Evolutionary conservation across 345 rosid species (phyloP).

Genomic region (Camelina laxa): DNA sequence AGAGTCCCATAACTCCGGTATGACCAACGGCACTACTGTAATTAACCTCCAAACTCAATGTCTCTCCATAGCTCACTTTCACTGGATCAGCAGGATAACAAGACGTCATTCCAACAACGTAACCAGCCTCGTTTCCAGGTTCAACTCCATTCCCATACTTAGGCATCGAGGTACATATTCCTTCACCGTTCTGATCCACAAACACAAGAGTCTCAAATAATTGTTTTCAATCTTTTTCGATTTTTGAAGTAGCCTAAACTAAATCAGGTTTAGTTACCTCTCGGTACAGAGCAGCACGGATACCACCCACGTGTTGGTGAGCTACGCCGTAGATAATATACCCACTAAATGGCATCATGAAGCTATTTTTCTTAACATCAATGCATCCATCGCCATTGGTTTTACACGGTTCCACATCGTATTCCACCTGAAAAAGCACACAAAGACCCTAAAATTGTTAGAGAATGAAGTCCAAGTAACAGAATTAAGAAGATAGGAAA

Average conservation of each 20-base stretch:
- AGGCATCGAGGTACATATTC: conserved; percentile 62
- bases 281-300: conserved; percentile 69
- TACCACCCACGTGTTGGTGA: conserved; percentile 81
- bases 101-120: conserved; percentile 89
- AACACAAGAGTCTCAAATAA: conserved; percentile 7
- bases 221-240: conserved; percentile 12
- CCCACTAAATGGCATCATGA: conserved; percentile 70
- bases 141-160: conserved; percentile 73
- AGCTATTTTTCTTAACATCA: conserved; percentile 55
- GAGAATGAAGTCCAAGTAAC: conserved; percentile 16
- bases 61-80: conserved; percentile 64
- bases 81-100: conserved; percentile 76
- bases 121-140: conserved; percentile 88
- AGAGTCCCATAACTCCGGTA: conserved; percentile 89
- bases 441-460: not conserved
- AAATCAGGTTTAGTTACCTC: conserved; percentile 52
- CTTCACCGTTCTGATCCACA: conserved; percentile 61
- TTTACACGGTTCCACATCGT: conserved; percentile 60
- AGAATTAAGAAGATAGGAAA: not conserved
- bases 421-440: conserved; percentile 59
- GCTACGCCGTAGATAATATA: conserved; percentile 80
- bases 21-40: conserved; percentile 61
- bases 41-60: conserved; percentile 62
- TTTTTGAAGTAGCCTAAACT: conserved; percentile 9
- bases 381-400: conserved; percentile 43